Evolutionary conservation across 345 rosid species (phyloP).

Genomic region (Salix arbutifolia): DNA sequence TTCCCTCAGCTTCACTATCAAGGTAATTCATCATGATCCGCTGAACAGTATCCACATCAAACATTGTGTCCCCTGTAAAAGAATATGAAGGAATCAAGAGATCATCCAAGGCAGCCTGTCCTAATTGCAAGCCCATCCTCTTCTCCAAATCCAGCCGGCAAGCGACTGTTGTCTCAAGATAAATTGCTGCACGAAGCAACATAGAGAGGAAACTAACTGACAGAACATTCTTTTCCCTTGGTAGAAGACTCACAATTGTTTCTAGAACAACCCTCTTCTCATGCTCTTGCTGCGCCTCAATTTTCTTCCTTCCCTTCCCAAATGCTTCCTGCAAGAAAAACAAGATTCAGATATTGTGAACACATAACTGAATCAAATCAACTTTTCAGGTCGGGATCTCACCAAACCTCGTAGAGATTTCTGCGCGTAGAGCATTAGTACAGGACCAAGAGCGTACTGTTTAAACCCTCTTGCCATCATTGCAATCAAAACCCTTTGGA

Average conservation of each 20-base stretch:
- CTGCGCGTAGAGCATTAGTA: constrained; percentile 92
- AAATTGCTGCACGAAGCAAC: constrained; percentile 79
- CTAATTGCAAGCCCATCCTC: constrained; percentile 73
- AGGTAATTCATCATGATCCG: constrained; percentile 70
- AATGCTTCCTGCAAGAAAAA: constrained; percentile 63
- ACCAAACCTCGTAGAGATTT: constrained; percentile 95
- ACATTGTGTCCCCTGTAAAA: constrained; percentile 67
- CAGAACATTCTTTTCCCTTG: constrained; percentile 69
- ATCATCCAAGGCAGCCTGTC: constrained; percentile 82
- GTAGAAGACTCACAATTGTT: constrained; percentile 83
- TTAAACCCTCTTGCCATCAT: constrained; percentile 84
- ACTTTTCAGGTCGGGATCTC: constrained; percentile 37
- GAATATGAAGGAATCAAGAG: constrained; percentile 78
- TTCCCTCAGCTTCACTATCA: constrained; percentile 55
- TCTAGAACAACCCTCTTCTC: constrained; percentile 85
- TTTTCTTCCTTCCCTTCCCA: constrained; percentile 73
- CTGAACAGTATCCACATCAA: constrained; percentile 76
- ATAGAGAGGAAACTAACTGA: constrained; percentile 89
- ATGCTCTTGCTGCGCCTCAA: constrained; percentile 71
- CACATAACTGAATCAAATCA: constrained; percentile 6
- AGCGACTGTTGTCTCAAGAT: constrained; percentile 88
- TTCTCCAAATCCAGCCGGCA: constrained; percentile 91
- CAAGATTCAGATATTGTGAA: constrained; percentile 1
- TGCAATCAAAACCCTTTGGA: constrained; percentile 76
- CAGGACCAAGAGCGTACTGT: constrained; percentile 81